A percentile compares a stretch with the other conserved stretches of the same genome.
These are phyloP conservation scores for Linderniella brevidens DNA, from an alignment of 257 asterid species.

Conservation along the genomic window DNA sequence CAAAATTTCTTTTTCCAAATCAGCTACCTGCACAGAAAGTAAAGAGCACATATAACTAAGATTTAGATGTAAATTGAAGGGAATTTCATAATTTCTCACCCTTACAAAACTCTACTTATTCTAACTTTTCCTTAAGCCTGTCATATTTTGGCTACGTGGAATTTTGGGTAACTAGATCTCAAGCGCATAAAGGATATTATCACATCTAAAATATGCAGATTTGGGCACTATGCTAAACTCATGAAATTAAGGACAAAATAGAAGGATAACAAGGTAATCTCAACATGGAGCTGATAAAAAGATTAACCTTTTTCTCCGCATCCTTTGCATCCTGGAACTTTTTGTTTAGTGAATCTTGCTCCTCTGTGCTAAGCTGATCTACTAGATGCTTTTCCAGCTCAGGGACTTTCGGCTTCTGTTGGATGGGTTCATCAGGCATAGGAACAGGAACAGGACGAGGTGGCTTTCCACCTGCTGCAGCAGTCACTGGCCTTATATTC, in stretches of 20 bases:
- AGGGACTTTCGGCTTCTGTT: slow-evolving; percentile 75
- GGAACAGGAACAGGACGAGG: slow-evolving; percentile 85
- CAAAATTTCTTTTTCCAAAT: slow-evolving; percentile 81
- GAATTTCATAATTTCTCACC: too few relatives aligned
- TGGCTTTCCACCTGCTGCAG: slow-evolving; percentile 55
- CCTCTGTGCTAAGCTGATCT: slow-evolving; percentile 90
- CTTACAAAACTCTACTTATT: too few relatives aligned
- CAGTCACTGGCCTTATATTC: slow-evolving; percentile 25
- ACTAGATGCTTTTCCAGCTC: slow-evolving; percentile 77
- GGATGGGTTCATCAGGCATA: slow-evolving; percentile 55
- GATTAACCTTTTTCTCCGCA: slow-evolving; percentile 72
- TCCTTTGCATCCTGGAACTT: slow-evolving; percentile 90
- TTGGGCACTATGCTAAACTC: too few relatives aligned
- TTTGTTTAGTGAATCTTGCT: slow-evolving; percentile 56
- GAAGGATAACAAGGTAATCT: too few relatives aligned
- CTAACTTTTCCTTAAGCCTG: too few relatives aligned
- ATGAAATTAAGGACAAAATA: too few relatives aligned
- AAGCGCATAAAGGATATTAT: too few relatives aligned
- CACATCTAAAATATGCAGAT: too few relatives aligned
- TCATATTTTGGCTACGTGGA: too few relatives aligned
- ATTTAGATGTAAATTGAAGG: too few relatives aligned
- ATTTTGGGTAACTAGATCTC: too few relatives aligned
- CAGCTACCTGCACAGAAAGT: slow-evolving; percentile 53
- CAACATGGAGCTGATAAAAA: not conserved
- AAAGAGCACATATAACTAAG: slow-evolving; percentile 5